These are phyloP conservation scores for Penicillium psychrofluorescens DNA, from an alignment of 495 filamentous ascomycete species.

Conservation along the genomic window DNA sequence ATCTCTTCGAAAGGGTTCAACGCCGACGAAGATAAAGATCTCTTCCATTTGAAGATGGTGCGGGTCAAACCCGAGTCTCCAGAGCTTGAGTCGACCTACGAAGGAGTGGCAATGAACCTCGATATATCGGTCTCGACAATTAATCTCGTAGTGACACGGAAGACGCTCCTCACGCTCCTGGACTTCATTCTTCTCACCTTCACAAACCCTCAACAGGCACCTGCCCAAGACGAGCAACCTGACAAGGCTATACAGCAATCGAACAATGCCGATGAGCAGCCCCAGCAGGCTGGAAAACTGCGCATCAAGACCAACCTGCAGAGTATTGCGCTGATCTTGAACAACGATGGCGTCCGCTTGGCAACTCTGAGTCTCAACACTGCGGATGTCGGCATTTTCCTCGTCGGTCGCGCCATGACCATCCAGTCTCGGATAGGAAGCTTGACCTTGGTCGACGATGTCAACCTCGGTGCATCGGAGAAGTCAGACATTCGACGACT, in stretches of 20 bases:
- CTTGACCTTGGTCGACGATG: constrained; percentile 82
- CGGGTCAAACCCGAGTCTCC: constrained; percentile 87
- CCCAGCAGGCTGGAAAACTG: constrained; percentile 47
- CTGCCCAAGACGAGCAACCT: constrained; percentile 20
- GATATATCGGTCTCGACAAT: constrained; percentile 91
- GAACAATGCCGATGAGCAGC: constrained; percentile 29
- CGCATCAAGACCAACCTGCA: constrained; percentile 87
- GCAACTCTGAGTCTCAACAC: constrained; percentile 89
- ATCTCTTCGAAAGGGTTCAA: constrained; percentile 78
- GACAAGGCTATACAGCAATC: constrained; percentile 42
- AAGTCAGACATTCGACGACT: constrained; percentile 78
- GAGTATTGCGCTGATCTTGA: constrained; percentile 90
- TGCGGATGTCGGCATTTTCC: constrained; percentile 82
- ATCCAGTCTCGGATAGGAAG: constrained; percentile 82
- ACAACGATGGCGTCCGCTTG: constrained; percentile 93
- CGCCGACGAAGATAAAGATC: constrained; percentile 65
- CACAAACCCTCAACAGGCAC: constrained; percentile 56
- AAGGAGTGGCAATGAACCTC: constrained; percentile 87
- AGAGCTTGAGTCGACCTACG: constrained; percentile 83
- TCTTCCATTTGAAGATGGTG: constrained; percentile 81
- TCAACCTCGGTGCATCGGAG: constrained; percentile 81
- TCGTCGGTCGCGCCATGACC: constrained; percentile 76
- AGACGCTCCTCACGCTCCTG: constrained; percentile 86
- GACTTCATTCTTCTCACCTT: constrained; percentile 97
- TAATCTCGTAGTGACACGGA: constrained; percentile 88